Evolutionary conservation across 1,284 basidiomycete species (phyloP).

Genomic region (Microbotryum lychnidis-dioicae): DNA sequence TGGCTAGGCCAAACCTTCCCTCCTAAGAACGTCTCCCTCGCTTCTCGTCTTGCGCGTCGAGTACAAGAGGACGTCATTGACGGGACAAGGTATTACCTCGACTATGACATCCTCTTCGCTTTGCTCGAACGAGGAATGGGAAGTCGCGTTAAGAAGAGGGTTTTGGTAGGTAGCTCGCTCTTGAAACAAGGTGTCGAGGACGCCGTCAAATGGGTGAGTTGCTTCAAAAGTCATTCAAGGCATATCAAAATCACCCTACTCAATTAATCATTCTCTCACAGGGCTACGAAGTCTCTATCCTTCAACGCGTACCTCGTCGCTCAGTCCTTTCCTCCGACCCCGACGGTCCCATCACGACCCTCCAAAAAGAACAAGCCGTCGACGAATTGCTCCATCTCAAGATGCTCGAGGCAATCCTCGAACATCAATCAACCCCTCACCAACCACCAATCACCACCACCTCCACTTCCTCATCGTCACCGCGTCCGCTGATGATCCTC

Average conservation of each 20-base stretch:
- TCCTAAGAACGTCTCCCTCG: too few species aligned
- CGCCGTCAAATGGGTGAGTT: conserved; percentile 26
- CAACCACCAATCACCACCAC: conserved; percentile 38
- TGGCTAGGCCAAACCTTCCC: too few species aligned
- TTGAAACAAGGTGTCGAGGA: conserved; percentile 26
- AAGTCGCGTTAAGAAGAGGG: conserved; percentile 17
- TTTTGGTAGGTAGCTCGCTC: conserved; percentile 23
- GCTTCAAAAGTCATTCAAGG: too few species aligned
- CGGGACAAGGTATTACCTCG: conserved; percentile 2
- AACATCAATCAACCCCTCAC: conserved; percentile 37
- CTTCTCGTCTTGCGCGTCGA: too few species aligned
- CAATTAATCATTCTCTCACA: neutral
- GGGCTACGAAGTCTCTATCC: conserved; percentile 31
- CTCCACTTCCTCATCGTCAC: neutral
- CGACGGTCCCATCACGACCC: too few species aligned
- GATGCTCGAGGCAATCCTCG: conserved; percentile 68
- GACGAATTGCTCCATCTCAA: conserved; percentile 81
- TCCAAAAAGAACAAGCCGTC: conserved; percentile 57
- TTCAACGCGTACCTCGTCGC: conserved; percentile 25
- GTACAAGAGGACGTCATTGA: too few species aligned
- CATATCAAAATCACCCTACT: too few species aligned
- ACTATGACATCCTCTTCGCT: conserved; percentile 25
- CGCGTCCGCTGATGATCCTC: conserved; percentile 50
- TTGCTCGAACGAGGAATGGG: conserved; percentile 25
- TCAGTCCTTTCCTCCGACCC: neutral